phyloP scores from a whole-genome alignment of 441 rosid genomes.

The Geranium incanum region DNA sequence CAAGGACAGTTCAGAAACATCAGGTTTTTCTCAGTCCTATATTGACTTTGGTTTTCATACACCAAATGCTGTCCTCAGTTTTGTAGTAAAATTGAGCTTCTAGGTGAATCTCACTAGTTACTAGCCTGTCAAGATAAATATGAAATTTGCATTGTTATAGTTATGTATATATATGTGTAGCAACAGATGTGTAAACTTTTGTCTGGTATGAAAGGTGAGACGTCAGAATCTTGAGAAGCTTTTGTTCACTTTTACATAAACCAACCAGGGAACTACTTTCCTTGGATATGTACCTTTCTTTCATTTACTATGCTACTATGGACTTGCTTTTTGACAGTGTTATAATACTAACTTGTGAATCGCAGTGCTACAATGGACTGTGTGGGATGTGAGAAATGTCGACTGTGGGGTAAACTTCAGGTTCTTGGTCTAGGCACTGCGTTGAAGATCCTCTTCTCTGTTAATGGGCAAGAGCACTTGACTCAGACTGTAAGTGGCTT shows the following conservation, averaged over 20 bases:
- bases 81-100: neutral
- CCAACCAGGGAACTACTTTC: neutral
- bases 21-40: constrained; percentile 38
- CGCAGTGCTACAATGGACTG: constrained; percentile 26
- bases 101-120: neutral
- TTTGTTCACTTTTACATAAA: neutral
- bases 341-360: neutral
- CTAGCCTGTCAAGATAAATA: neutral
- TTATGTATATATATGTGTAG: neutral
- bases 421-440: constrained; percentile 30
- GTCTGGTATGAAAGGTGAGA: neutral
- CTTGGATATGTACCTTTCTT: neutral
- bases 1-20: constrained; percentile 80
- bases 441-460: constrained; percentile 26
- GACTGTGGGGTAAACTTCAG: constrained; percentile 31
- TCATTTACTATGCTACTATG: neutral
- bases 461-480: constrained; percentile 18
- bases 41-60: neutral
- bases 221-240: neutral
- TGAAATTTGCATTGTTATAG: neutral
- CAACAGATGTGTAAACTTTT: neutral
- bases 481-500: constrained; percentile 18
- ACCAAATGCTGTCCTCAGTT: too few relatives aligned
- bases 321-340: neutral
- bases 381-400: constrained; percentile 29